A percentile compares a stretch with the other conserved stretches of the same genome.
phyloP scores from a whole-genome alignment of 352 stramenopile genomes.

The Globisporangium barbulae region DNA sequence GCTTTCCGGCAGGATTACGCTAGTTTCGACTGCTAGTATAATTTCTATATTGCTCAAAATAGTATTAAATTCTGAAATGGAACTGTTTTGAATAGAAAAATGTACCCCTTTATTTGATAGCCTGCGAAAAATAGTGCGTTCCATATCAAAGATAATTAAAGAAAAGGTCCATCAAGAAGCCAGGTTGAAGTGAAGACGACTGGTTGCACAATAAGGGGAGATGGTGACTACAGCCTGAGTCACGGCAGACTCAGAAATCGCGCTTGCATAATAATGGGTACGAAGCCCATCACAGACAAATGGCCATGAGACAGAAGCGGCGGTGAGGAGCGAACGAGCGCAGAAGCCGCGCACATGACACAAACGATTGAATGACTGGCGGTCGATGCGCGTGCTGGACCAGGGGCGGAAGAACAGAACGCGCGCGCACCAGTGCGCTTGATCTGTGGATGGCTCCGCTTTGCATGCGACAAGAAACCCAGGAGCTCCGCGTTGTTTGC shows the following conservation, averaged over 20 bases:
- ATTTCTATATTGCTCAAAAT: neutral
- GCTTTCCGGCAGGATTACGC: neutral
- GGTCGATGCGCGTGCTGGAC: neutral
- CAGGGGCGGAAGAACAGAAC: conserved; percentile 13
- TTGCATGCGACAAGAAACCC: conserved; percentile 6
- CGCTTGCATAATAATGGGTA: neutral
- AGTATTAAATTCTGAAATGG: neutral
- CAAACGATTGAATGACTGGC: conserved; percentile 4
- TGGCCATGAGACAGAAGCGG: neutral
- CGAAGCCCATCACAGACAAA: neutral
- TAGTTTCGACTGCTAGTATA: neutral
- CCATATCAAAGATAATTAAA: neutral
- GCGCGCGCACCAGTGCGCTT: neutral
- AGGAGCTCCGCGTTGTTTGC: neutral
- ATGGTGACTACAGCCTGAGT: no score
- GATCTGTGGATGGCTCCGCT: conserved; percentile 3
- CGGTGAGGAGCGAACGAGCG: no score
- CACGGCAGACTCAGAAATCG: no score
- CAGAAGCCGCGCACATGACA: no score
- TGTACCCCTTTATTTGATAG: neutral
- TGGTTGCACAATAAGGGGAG: conserved; percentile 3
- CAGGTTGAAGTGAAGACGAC: conserved; percentile 10
- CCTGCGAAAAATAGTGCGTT: neutral
- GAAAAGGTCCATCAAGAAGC: neutral
- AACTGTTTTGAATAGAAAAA: neutral